A percentile compares a stretch with the other conserved stretches of the same genome.
Conservation (phyloP, 192 early-diverging fungal species). For the Chytriomyces sp. region DNA sequence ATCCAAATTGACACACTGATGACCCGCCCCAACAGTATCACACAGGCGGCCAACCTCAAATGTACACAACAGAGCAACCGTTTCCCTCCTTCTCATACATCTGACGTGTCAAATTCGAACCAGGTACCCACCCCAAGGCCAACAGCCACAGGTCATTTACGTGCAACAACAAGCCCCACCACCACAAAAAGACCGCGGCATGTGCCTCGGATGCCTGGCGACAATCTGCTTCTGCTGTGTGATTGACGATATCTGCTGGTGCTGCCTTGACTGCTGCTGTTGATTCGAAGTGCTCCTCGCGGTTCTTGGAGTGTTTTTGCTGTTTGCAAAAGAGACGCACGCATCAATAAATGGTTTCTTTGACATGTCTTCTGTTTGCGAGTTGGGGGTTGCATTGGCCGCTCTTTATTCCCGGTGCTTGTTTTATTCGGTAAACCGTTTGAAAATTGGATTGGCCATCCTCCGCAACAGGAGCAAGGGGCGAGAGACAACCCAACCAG, state of each 20-base stretch:
- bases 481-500: no score
- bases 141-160: neutral
- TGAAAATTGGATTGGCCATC: no score
- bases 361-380: no score
- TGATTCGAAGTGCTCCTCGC: neutral
- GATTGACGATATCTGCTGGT: conserved; percentile 8
- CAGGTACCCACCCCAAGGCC: conserved; percentile 14
- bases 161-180: conserved; percentile 8
- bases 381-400: no score
- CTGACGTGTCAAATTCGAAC: neutral
- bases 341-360: no score
- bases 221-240: conserved; percentile 23
- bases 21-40: conserved; percentile 18
- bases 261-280: conserved; percentile 18
- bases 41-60: neutral
- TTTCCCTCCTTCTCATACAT: no score
- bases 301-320: neutral
- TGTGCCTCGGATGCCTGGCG: conserved; percentile 10
- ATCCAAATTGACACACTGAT: neutral
- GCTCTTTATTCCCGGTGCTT: no score
- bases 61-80: neutral
- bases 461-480: no score
- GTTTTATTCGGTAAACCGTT: no score
- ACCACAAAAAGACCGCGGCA: conserved; percentile 8
- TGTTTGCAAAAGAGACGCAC: no score